Base-by-base conservation (phyloP, 2,329 filamentous ascomycete species). In the Fusarium sp. region DNA sequence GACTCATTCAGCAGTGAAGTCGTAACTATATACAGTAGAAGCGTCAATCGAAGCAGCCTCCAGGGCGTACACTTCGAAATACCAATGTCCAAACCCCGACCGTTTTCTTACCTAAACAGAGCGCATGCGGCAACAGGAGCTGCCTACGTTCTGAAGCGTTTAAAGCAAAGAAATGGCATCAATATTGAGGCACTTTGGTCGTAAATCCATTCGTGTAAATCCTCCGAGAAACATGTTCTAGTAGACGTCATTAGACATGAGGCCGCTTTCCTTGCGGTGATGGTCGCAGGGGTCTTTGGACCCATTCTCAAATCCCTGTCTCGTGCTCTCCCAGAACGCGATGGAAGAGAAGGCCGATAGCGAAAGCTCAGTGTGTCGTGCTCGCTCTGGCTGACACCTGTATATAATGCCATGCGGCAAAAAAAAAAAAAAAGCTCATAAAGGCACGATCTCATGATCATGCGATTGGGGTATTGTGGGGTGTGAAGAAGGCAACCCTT, bases 381-480 rank as follows among this genome's bases (percentile, higher is more conserved):
- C 19, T 19, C 19, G 19, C 19, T 19, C 19, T 19, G 19, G 4
- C 19, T 19, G 19, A 19, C 19, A 19, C 19, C 19, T 19, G 19
- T 4, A 19, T 19, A 19, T 19, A 19, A 19, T 19, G 19, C 19
- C 19, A 19, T 19, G 19, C 19, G 19, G 19, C 4, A 19, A 19
- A 19, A 19, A 3, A 19, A 19, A 19, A 19, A 3, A 19, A 36
- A 49, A 41, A 63, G 39, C 35, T 59, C 36, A 21, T 56, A 21
- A 45, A 49, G 38, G 39, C 60, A 45, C 42, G 32, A 49, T 50
- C 35, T 63, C 36, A 45, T 45, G 53, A 39, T 53, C 39, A 41
- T 63, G 56, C 32, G 25, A 49, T 27, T 45, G 47, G 37, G 54
- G 61, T 65, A 62, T 62, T 53, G 57, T 65, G 56, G 61, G 52